Percentiles rank a stretch among this genome's conserved stretches.
These are phyloP conservation scores for Naganishia onofrii DNA, from an alignment of 768 basidiomycete species.

Conservation along the genomic window DNA sequence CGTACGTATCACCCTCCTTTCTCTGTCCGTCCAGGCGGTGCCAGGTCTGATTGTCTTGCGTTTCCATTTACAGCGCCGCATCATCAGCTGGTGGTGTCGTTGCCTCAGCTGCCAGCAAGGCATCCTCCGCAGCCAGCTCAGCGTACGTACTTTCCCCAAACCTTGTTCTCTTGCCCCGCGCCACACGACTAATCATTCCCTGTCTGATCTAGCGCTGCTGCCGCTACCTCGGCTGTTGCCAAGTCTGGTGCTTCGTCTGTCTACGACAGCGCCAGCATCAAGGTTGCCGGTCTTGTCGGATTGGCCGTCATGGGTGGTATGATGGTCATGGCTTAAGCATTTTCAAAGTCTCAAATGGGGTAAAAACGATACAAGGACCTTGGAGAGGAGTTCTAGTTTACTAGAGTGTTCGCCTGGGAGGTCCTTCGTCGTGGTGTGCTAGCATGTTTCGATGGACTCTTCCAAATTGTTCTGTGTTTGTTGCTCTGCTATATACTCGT, in stretches of 20 bases:
- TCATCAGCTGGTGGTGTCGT: neutral
- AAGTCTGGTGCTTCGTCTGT: constrained; percentile 15
- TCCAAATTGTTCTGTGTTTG: neutral
- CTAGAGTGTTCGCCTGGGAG: neutral
- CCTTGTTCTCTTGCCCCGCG: too few relatives aligned
- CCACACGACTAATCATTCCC: constrained; percentile 4
- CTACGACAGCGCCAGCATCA: constrained; percentile 17
- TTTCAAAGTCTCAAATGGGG: too few relatives aligned
- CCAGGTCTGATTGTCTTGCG: neutral
- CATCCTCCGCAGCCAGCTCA: neutral
- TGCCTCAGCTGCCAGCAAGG: neutral
- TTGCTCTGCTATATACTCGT: neutral
- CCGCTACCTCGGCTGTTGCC: constrained; percentile 20
- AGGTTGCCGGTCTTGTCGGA: constrained; percentile 32
- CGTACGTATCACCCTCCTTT: neutral
- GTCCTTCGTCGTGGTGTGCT: too few relatives aligned
- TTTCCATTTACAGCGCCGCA: neutral
- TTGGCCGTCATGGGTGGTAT: constrained; percentile 29
- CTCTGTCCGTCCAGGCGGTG: too few relatives aligned
- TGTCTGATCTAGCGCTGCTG: constrained; percentile 24
- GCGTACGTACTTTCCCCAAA: too few relatives aligned
- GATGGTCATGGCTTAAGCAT: constrained; percentile 21
- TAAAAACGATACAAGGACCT: neutral
- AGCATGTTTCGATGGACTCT: constrained; percentile 2
- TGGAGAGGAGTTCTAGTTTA: neutral